Evolutionary conservation across 495 filamentous ascomycete species (phyloP).

Genomic region (Penicillium pancosmium): DNA sequence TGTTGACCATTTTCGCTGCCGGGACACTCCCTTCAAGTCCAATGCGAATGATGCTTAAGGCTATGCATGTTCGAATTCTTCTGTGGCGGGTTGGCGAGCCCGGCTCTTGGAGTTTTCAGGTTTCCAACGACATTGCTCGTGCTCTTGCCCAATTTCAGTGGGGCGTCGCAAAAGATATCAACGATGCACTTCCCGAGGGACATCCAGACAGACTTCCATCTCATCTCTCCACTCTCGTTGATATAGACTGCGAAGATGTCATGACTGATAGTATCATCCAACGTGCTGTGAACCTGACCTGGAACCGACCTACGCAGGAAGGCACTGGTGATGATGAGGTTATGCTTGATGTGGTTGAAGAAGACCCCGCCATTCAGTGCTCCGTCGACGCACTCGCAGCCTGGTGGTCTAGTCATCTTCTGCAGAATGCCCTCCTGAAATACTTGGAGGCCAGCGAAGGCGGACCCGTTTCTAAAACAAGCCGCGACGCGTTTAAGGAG

Average conservation of each 20-base stretch:
- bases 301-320: conserved; percentile 75
- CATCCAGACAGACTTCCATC: conserved; percentile 69
- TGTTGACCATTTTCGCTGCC: conserved; percentile 85
- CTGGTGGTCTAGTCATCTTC: conserved; percentile 81
- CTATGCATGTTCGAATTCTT: conserved; percentile 85
- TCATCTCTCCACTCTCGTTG: conserved; percentile 72
- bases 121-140: conserved; percentile 66
- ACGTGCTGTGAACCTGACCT: conserved; percentile 87
- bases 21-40: conserved; percentile 86
- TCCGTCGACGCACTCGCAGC: conserved; percentile 88
- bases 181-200: conserved; percentile 59
- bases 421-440: conserved; percentile 68
- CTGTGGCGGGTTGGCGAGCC: conserved; percentile 75
- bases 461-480: conserved; percentile 40
- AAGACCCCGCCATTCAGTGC: conserved; percentile 83
- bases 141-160: conserved; percentile 75
- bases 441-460: conserved; percentile 58
- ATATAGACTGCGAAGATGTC: conserved; percentile 77
- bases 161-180: conserved; percentile 72
- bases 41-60: conserved; percentile 85
- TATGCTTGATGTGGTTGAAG: conserved; percentile 80
- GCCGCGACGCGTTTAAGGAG: conserved; percentile 50
- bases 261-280: conserved; percentile 77
- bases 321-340: conserved; percentile 63
- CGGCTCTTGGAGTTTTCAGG: conserved; percentile 59